Base-by-base conservation (phyloP, 495 filamentous ascomycete genomes). In the Chlorociboria aeruginascens region DNA sequence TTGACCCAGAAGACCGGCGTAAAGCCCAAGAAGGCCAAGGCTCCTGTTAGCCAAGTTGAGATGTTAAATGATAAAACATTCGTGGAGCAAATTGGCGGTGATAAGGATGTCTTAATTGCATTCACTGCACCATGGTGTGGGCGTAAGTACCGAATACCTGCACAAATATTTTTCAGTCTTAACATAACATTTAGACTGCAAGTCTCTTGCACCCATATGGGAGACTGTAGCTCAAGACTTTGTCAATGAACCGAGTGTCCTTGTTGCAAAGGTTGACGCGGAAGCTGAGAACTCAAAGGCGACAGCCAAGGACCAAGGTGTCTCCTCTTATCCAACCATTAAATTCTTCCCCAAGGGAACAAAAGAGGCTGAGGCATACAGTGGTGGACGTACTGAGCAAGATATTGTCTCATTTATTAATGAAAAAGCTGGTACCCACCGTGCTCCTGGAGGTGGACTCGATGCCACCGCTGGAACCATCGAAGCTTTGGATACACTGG, bases 121-220 rank as follows among this genome's bases (percentile, higher is more conserved):
- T 98, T 98, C 66, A 96, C 89, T 49, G 88, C 89, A 48, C 89
- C 89, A 40, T 96, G 89, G 89, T 96, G 89, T 74, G 89, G 89
- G 66, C 89, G 89, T 95, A 78, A 58, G 89, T 87, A 29, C 12
- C 47, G 45, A 48, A 35, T 49, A 45, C 49, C 43, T 48, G 41
- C 14, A 42, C 10, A 39, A n/a, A 12, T 29, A 25, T 8, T 48
- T 50, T 25, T 1, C 20, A 25, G 20, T 25, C 20, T 66, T 70
- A 57, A 67, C 52, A 43, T 16, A 3, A 2, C 1, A 35, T 48
- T 20, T 65, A 92, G 92, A 98, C 78, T 98, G 93, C 85, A 97
- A 98, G 73, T 78, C 58, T 57, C 81, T 98, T 48, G 90, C 89
- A 40, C 92, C 92, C 17, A 76, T 72, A 60, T 97, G 88, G 86